Base-by-base conservation (phyloP, 1,284 basidiomycete species). In the Malassezia caprae region DNA sequence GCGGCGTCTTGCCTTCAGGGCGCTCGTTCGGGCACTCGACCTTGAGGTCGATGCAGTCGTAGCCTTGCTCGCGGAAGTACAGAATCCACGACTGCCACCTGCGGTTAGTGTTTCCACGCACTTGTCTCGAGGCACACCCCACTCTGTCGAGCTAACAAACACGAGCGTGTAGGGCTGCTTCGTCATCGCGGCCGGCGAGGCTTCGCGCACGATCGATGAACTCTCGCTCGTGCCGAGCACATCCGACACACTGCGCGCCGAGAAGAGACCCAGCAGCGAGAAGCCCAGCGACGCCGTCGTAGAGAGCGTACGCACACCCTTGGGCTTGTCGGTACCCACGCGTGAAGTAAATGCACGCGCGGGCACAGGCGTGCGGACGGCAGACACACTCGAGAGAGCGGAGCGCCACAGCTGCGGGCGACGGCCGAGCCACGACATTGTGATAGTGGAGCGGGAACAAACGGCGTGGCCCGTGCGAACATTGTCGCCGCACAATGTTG, bases 91-190 rank as follows among this genome's bases (percentile, higher is more conserved):
- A 48, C 40, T 57, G 55, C 55, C 55, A 57, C 19, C 42, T 32
- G 35, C 21, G 26, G 19, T 35, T 2, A 45, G 44, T 13, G 8
- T 1, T 1, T 1, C 32, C 5, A 32, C 44, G 27, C 27, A 45
- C 49, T 23, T 27, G 19, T 30, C 26, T 23, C 54, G 54, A 13
- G 34, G 17, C 43, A 51, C 54, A 12, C 34, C n/a, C 34, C 50
- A 37, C 13, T 24, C 39, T 13, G 34, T 46, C 34, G 49, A 35
- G 37, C 44, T 47, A 3, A 57, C 43, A 31, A 57, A 57, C 13
- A 57, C 55, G n/a, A 57, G 49, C 27, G 55, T 57, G 51, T 57
- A 57, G 24, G 55, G 44, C 45, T 57, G 55, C 50, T 57, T 57
- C 7, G 30, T 42, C 32, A 40, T 44, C 8, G 53, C 54, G 1